Conservation (phyloP, 2,329 filamentous ascomycete genomes). For the Sclerotinia minor region DNA sequence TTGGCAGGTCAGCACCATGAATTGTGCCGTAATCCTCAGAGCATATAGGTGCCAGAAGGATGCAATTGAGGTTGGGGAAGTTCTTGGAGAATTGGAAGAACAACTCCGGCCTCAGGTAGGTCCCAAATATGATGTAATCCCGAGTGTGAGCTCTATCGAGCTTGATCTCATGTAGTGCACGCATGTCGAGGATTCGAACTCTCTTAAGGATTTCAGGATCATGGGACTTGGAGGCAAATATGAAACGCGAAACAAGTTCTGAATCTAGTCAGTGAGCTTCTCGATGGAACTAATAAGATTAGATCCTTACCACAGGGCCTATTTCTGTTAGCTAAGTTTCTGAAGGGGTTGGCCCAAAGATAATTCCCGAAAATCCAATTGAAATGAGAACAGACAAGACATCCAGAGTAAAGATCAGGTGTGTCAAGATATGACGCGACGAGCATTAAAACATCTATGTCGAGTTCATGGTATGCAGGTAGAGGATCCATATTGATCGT, state of each 20-base stretch:
- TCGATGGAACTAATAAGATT: not conserved
- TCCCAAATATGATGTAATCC: slow-evolving; percentile 2
- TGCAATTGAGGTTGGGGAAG: slow-evolving; percentile 15
- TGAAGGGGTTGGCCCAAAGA: slow-evolving; percentile 35
- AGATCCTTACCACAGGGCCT: slow-evolving; percentile 29
- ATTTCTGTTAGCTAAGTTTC: slow-evolving; percentile 18
- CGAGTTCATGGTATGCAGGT: slow-evolving; percentile 10
- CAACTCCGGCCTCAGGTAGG: slow-evolving; percentile 3
- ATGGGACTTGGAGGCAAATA: not conserved
- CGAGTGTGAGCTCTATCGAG: slow-evolving; percentile 1
- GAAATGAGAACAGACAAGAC: slow-evolving; percentile 30
- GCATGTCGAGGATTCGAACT: slow-evolving; percentile 20
- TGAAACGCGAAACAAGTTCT: slow-evolving; percentile 11
- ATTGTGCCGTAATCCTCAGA: not conserved
- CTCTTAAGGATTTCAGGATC: slow-evolving; percentile 36
- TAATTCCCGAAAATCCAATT: slow-evolving; percentile 24
- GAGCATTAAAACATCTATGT: slow-evolving; percentile 12
- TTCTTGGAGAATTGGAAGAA: slow-evolving; percentile 9
- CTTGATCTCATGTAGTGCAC: slow-evolving; percentile 6
- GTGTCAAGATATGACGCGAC: slow-evolving; percentile 31
- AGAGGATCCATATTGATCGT: slow-evolving; percentile 9
- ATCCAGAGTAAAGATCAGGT: slow-evolving; percentile 23
- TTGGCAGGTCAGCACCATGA: not conserved
- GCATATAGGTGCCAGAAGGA: slow-evolving; percentile 10
- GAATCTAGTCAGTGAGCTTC: not conserved